Percentiles rank a stretch among this genome's conserved stretches.
Conservation (phyloP, 208 protist species). For the Trypanosoma grayi region DNA sequence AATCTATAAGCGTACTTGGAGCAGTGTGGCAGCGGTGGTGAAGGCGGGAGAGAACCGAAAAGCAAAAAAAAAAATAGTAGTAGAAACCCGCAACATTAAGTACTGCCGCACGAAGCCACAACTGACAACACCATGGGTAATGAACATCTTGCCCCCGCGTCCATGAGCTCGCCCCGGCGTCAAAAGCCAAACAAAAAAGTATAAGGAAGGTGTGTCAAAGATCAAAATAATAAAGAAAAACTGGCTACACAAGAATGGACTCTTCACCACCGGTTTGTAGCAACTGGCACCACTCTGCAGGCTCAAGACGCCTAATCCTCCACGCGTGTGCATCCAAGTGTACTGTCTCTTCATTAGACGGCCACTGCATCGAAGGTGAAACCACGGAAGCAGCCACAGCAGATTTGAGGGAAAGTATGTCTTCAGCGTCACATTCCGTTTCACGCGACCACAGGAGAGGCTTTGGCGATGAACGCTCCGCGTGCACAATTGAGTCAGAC, state of each 20-base stretch:
- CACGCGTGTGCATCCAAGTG: not conserved
- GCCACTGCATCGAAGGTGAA: not conserved
- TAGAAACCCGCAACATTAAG: not conserved
- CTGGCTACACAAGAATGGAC: not conserved
- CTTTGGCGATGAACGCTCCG: not conserved
- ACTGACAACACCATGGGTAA: too few species aligned
- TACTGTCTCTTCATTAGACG: not conserved
- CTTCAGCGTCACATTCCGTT: not conserved
- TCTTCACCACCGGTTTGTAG: not conserved
- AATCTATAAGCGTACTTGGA: slow-evolving; percentile 1
- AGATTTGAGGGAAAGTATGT: not conserved
- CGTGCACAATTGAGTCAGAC: not conserved
- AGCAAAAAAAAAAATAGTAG: not conserved
- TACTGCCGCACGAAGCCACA: not conserved
- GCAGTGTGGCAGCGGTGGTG: not conserved
- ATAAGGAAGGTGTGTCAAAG: slow-evolving; percentile 29
- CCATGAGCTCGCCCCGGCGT: too few species aligned
- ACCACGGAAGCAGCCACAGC: not conserved
- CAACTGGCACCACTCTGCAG: slow-evolving; percentile 15
- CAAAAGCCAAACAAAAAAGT: slow-evolving; percentile 15
- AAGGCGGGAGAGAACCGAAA: not conserved
- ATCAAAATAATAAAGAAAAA: slow-evolving; percentile 14
- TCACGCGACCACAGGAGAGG: not conserved
- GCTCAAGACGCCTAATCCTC: slow-evolving; percentile 2
- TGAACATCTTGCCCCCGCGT: too few species aligned